A percentile compares a stretch with the other conserved stretches of the same genome.
phyloP scores from a whole-genome alignment of 345 rosid genomes.

The Stellera chamaejasme region DNA sequence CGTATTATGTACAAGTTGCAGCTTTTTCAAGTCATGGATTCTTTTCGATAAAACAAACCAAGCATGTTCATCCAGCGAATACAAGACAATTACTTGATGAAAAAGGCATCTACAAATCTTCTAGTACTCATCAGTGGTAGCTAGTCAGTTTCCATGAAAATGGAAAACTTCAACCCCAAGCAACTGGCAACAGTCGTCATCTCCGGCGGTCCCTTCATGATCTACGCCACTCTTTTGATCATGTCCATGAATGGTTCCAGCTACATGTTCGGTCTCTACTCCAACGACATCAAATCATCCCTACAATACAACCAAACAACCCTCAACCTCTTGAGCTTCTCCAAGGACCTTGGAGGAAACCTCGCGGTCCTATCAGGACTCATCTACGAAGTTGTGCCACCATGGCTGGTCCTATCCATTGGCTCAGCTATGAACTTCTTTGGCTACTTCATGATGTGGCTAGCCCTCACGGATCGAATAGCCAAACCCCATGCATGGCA shows the following conservation, averaged over 20 bases:
- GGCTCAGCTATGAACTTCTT: constrained; percentile 38
- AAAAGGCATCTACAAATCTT: background rate
- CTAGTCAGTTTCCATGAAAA: background rate
- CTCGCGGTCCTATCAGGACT: constrained; percentile 41
- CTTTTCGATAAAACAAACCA: constrained; percentile 6
- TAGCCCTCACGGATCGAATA: constrained; percentile 28
- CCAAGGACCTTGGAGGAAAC: constrained; percentile 49
- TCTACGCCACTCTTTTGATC: constrained; percentile 28
- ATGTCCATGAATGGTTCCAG: constrained; percentile 46
- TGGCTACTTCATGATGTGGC: constrained; percentile 40
- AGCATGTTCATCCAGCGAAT: constrained; percentile 9
- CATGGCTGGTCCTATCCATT: constrained; percentile 35
- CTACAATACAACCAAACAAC: constrained; percentile 46
- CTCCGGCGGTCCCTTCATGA: constrained; percentile 43
- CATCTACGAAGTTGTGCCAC: constrained; percentile 36
- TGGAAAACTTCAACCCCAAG: background rate
- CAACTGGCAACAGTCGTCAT: constrained; percentile 13
- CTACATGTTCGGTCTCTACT: constrained; percentile 45
- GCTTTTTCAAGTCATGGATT: background rate
- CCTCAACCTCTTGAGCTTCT: constrained; percentile 36
- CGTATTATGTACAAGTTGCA: too few relatives aligned
- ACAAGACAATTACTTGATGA: constrained; percentile 4
- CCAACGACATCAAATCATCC: constrained; percentile 31
- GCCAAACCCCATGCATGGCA: constrained; percentile 39
- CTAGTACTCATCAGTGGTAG: background rate